Evolutionary conservation across 108 stramenopile genomes (phyloP).

Genomic region (Halocafeteria seosinensis): DNA sequence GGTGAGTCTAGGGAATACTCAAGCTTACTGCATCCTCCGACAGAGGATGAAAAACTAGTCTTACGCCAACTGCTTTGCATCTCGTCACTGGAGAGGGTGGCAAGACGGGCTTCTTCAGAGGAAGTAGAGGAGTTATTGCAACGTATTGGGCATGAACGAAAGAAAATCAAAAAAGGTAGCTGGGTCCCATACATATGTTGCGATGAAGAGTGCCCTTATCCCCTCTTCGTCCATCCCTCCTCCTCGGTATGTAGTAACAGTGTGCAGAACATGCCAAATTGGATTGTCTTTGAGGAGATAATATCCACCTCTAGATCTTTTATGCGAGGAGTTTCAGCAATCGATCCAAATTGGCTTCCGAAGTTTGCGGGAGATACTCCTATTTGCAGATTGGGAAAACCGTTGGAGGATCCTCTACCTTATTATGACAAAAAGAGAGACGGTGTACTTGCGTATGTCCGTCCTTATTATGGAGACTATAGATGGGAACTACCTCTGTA

Average conservation of each 20-base stretch:
- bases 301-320: not conserved
- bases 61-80: no score
- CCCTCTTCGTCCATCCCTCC: not conserved
- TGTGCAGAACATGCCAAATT: not conserved
- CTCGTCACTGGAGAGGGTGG: no score
- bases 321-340: not conserved
- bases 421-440: not conserved
- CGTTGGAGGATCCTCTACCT: not conserved
- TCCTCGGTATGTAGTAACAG: not conserved
- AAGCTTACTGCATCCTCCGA: no score
- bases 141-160: no score
- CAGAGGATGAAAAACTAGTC: no score
- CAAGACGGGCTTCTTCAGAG: no score
- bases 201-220: not conserved
- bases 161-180: no score
- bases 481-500: not conserved
- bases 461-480: not conserved
- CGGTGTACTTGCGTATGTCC: not conserved
- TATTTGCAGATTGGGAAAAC: not conserved
- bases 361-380: not conserved
- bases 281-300: not conserved
- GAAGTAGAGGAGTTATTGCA: no score
- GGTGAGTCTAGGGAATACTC: no score
- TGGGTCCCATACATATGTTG: not conserved
- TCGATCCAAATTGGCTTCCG: not conserved